Base-by-base conservation (phyloP, 2,329 filamentous ascomycete species). In the Clonostachys solani region DNA sequence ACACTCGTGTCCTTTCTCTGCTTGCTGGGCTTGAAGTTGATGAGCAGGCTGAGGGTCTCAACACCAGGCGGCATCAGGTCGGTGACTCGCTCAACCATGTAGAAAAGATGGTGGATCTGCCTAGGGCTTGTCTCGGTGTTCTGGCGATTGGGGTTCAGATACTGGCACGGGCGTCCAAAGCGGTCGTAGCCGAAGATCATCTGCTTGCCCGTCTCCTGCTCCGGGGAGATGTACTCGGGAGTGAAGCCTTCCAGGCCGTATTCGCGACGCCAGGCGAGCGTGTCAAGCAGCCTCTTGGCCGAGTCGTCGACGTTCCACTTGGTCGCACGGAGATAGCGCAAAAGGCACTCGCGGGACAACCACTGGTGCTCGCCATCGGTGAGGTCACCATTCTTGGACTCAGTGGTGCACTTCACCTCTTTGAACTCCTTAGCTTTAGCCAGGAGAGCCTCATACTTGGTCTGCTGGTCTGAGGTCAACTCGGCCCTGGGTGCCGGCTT, bases 121-220 rank as follows among this genome's bases (percentile, higher is more conserved):
- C 89, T 81, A 36, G 91, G 88, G 51, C 84, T 87, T 48, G 84
- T 79, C 56, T 95, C 86, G 2, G 94, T 97, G 74, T 99, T 99
- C 71, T 99, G 94, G 55, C 86, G 84, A 33, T 86, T 89, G 2
- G 94, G 94, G 62, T 87, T 86, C 50, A 99, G 80, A 69, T 96
- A 96, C 60, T 94, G 82, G 65, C 92, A 96, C 3, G 92, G 90
- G n/a, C 92, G 78, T 44, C 80, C 87, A 50, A 89, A 74, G 49
- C 86, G 88, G 71, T 99, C 94, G 67, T 84, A 99, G 40, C 94
- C 94, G 17, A 94, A 68, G 49, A 95, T 77, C 49, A 96, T 78
- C 67, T 97, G 92, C 75, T 99, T 99, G 55, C 94, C 94, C 10
- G 92, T 97, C 72, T 92, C 91, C 66, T 96, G 95, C 74, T 99